Base-by-base conservation (phyloP, 2,329 filamentous ascomycete genomes). In the Monosporascus sp. region DNA sequence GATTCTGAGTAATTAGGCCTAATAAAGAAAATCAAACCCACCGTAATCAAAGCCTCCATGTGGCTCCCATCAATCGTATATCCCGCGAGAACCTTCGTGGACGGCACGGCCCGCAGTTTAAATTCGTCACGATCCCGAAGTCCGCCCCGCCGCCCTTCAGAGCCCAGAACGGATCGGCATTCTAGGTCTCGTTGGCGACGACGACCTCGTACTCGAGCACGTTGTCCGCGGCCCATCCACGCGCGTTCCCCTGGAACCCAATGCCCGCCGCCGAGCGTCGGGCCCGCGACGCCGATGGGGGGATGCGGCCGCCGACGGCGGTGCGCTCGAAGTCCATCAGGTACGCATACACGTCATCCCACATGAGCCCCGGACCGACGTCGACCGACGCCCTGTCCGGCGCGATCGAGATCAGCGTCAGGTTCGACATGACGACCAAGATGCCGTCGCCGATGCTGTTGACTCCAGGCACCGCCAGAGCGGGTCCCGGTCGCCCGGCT, bases 61-160 rank as follows among this genome's bases (percentile, higher is more conserved):
- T 62, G 41, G 18, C 58, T 51, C 7, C 50, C 57, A 5, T 52
- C 46, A 4, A 63, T 60, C 24, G 59, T 62, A 53, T 61, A 60
- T 27, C 60, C 59, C 20, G 56, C 59, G 47, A 55, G 57, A 20
- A 58, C 56, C 48, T 56, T 51, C 39, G 43, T 50, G 1, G 56
- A 56, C 24, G 47, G 39, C 20, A 55, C 47, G 14, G 52, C 48
- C 38, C 52, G 52, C 8, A 54, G 52, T 45, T 51, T 50, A 55
- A 74, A 7, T 62, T 60, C 14, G 73, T 72, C 5, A 75, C 70
- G 51, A 76, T 66, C 46, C 76, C 78, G 54, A 76, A 78, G 58
- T 79, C 80, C 62, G 72, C 76, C 17, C 73, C 72, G 17, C 80
- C 80, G 14, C 79, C 80, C 48, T 75, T 73, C 5, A 81, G 68